Base-by-base conservation (phyloP, 169 alveolate species). In the Plasmodium malariae region DNA sequence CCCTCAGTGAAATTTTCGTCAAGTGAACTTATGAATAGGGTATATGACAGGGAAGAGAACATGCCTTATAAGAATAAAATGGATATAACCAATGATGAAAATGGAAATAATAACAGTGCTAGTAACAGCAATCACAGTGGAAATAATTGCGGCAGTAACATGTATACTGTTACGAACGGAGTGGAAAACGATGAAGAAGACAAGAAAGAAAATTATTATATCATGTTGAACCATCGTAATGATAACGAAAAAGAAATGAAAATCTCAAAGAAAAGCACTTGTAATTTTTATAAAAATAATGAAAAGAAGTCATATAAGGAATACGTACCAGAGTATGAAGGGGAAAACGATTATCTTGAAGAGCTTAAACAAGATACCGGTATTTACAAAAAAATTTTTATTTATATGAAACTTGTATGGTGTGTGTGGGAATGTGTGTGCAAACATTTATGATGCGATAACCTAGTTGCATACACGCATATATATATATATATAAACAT, bases 1-100 rank as follows among this genome's bases (percentile, higher is more conserved):
- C 88, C 88, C 9, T 74, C 88, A 7, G 88, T 74, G 14, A 74
- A 74, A 28, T 74, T 74, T 43, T 37, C 88, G 17, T 36, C 74
- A 6, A 74, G 43, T n/a, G 88, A 74, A 60, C 30, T 74, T 3
- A 74, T 74, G 88, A 74, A 45, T 24, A 40, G 74, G 60, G 62
- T 74, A 28, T 51, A 43, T 49, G 40, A 74, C 14, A 32, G 40
- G 21, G 88, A 74, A 17, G 76, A 68, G 21, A 37, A 9, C 9
- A n/a, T 14, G 32, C 14, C 9, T 21, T 37, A 40, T 40, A 68
- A 68, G 24, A 45, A 68, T 19, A 2, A 24, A 9, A 11, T 21
- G 36, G 76, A 36, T 43, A n/a, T 55, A 21, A 43, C 36, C 14
- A 32, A 17, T 6, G 48, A 36, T 6, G 30, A 30, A 49, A 74